phyloP scores from a whole-genome alignment of 805 yeast species.

The Spencermartinsiella europaea region DNA sequence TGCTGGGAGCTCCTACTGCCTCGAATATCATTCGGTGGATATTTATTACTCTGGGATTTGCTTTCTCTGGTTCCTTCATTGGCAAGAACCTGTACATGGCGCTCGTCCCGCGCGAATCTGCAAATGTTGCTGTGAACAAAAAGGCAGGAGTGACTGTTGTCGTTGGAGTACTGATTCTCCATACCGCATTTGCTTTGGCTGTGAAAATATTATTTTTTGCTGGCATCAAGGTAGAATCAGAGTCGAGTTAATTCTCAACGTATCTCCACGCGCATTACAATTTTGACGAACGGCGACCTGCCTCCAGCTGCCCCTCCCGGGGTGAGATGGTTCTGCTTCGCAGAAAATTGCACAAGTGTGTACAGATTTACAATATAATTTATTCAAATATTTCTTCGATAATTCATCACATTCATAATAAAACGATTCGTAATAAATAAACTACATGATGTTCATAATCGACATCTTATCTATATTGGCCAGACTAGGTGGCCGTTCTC shows the following conservation, averaged over 20 bases:
- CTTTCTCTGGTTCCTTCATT: slow-evolving; percentile 52
- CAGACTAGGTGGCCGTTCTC: slow-evolving; percentile 10
- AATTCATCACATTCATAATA: slow-evolving; percentile 4
- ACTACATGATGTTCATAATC: slow-evolving; percentile 10
- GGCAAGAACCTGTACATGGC: slow-evolving; percentile 41
- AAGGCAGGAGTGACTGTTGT: slow-evolving; percentile 35
- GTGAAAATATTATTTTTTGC: slow-evolving; percentile 66
- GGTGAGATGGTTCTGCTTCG: no score
- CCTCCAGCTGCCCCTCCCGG: no score
- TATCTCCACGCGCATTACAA: no score
- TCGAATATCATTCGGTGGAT: slow-evolving; percentile 55
- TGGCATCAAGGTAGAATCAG: slow-evolving; percentile 17
- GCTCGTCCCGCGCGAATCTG: slow-evolving; percentile 27
- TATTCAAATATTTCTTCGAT: no score
- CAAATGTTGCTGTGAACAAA: slow-evolving; percentile 33
- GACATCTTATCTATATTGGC: slow-evolving; percentile 13
- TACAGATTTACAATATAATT: no score
- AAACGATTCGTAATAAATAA: no score
- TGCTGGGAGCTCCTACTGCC: slow-evolving; percentile 38
- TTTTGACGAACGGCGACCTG: no score
- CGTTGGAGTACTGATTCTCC: slow-evolving; percentile 42
- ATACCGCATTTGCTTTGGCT: slow-evolving; percentile 53
- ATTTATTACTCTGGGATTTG: slow-evolving; percentile 54
- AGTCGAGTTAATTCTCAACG: no score
- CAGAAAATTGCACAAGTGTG: no score